phyloP scores from a whole-genome alignment of 768 basidiomycete genomes.

The Kondoa malvinella region DNA sequence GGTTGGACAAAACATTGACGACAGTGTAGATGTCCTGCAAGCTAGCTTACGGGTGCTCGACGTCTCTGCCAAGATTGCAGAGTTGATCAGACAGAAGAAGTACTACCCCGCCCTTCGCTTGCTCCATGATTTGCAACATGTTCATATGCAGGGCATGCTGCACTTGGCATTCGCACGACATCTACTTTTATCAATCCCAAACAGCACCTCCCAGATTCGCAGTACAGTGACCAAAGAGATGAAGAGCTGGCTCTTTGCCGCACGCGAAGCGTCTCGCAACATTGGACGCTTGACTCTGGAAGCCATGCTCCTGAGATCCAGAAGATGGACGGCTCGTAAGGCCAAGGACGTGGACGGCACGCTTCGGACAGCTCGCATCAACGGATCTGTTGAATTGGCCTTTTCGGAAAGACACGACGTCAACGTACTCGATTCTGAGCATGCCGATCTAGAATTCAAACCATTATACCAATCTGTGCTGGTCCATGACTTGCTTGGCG shows the following conservation, averaged over 20 bases:
- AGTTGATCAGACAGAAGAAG: constrained; percentile 81
- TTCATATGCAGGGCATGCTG: constrained; percentile 53
- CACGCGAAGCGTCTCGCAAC: constrained; percentile 66
- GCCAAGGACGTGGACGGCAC: constrained; percentile 57
- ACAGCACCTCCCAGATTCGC: constrained; percentile 71
- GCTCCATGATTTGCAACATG: constrained; percentile 82
- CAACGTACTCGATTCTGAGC: constrained; percentile 78
- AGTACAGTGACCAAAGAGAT: constrained; percentile 84
- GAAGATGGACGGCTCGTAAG: constrained; percentile 62
- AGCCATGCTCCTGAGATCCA: constrained; percentile 64
- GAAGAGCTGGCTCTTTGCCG: constrained; percentile 93
- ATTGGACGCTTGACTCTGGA: constrained; percentile 78
- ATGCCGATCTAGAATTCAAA: constrained; percentile 75
- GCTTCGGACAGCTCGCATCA: constrained; percentile 19
- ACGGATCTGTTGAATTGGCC: constrained; percentile 53
- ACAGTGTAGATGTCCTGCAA: constrained; percentile 88
- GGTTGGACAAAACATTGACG: constrained; percentile 84
- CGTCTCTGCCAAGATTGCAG: constrained; percentile 73
- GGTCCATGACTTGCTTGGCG: constrained; percentile 79
- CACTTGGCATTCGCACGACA: constrained; percentile 87
- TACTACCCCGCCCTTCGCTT: constrained; percentile 80
- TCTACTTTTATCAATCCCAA: constrained; percentile 77
- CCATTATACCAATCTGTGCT: constrained; percentile 93
- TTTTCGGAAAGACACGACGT: constrained; percentile 62
- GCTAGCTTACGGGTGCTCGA: constrained; percentile 82